Evolutionary conservation across 441 rosid species (phyloP).

Genomic region (Populus hybrid): DNA sequence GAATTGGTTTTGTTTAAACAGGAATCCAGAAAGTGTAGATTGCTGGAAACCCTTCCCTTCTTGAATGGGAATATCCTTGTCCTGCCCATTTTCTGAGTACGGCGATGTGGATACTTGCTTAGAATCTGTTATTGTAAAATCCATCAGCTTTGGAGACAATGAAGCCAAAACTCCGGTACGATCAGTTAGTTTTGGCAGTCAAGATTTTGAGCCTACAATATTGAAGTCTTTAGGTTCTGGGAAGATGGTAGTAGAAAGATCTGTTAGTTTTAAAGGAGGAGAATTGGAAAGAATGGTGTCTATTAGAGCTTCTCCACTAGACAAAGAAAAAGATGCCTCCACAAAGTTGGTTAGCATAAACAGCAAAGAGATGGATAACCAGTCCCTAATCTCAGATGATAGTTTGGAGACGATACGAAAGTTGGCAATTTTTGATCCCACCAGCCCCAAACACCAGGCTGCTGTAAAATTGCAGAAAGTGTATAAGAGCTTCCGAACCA

Average conservation of each 20-base stretch:
- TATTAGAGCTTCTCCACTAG: constrained; percentile 26
- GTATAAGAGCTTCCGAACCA: constrained; percentile 85
- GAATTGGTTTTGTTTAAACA: constrained; percentile 20
- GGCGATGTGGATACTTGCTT: too few relatives aligned
- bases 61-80: too few relatives aligned
- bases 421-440: constrained; percentile 39
- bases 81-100: too few relatives aligned
- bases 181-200: too few relatives aligned
- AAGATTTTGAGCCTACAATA: constrained; percentile 50
- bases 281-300: constrained; percentile 58
- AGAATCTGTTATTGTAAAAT: too few relatives aligned
- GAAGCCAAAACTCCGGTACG: too few relatives aligned
- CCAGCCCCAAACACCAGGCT: constrained; percentile 59
- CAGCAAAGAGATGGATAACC: constrained; percentile 19
- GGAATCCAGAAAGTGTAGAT: constrained; percentile 14
- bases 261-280: constrained; percentile 61
- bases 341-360: constrained; percentile 15
- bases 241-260: constrained; percentile 59
- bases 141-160: too few relatives aligned
- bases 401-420: neutral
- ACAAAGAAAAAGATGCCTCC: constrained; percentile 25
- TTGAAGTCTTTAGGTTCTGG: constrained; percentile 52
- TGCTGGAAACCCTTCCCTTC: too few relatives aligned
- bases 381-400: constrained; percentile 13
- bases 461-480: constrained; percentile 88